These are phyloP conservation scores for Sambucus nigra DNA, from an alignment of 129 eudicot species.

Conservation along the genomic window DNA sequence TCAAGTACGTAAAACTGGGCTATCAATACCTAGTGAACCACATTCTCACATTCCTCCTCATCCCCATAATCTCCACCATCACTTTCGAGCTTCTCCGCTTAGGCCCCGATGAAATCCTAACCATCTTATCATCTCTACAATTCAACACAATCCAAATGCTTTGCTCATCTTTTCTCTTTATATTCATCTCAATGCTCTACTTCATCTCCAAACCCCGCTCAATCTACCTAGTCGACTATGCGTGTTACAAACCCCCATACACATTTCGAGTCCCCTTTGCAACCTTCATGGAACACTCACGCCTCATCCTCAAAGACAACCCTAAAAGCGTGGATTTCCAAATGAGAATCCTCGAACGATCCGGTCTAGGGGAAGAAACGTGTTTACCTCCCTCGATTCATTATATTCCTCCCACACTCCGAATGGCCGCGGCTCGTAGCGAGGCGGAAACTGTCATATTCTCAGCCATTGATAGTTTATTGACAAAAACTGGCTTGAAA, in stretches of 20 bases:
- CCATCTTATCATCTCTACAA: constrained; percentile 16
- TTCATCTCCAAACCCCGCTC: constrained; percentile 63
- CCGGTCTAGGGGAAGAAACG: constrained; percentile 79
- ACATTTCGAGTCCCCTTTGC: constrained; percentile 63
- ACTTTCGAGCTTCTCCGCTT: constrained; percentile 14
- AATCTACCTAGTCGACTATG: constrained; percentile 55
- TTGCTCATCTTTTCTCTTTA: constrained; percentile 22
- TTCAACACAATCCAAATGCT: constrained; percentile 24
- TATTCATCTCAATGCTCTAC: constrained; percentile 38
- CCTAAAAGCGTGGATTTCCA: constrained; percentile 69
- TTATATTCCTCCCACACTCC: constrained; percentile 59
- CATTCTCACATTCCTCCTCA: constrained; percentile 21
- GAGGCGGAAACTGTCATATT: constrained; percentile 64
- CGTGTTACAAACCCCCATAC: constrained; percentile 50
- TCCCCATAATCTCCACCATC: constrained; percentile 24
- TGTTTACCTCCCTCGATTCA: constrained; percentile 70
- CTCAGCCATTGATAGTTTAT: constrained; percentile 44
- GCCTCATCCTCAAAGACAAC: constrained; percentile 38
- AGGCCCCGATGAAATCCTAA: constrained; percentile 27
- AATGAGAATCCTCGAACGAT: constrained; percentile 64
- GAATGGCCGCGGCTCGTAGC: constrained; percentile 57
- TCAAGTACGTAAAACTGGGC: constrained; percentile 47
- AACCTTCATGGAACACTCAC: constrained; percentile 73
- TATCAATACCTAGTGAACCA: constrained; percentile 39
- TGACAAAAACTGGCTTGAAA: constrained; percentile 33